Evolutionary conservation across 73 alveolate species (phyloP).

Genomic region (Paramecium caudatum): DNA sequence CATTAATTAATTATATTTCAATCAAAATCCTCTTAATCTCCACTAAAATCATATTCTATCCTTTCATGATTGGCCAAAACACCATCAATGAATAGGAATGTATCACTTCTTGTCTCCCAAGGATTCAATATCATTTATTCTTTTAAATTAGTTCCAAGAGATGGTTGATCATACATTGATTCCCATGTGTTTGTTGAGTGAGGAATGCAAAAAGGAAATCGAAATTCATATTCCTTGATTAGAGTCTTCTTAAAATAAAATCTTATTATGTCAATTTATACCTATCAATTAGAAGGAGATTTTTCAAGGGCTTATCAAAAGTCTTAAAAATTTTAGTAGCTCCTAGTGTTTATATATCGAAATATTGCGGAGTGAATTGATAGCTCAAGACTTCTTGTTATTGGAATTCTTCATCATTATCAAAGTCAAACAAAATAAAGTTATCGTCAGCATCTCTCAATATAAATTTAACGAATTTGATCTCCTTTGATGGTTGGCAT

Average conservation of each 20-base stretch:
- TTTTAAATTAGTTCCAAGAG: conserved; percentile 81
- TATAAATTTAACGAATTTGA: conserved; percentile 80
- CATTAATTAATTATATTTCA: conserved; percentile 47
- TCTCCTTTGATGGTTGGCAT: conserved; percentile 83
- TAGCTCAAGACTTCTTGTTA: conserved; percentile 84
- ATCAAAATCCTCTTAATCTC: conserved; percentile 58
- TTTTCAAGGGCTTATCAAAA: conserved; percentile 88
- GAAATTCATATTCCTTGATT: conserved; percentile 89
- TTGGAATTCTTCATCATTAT: conserved; percentile 71
- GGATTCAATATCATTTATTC: conserved; percentile 92
- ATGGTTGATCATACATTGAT: conserved; percentile 91
- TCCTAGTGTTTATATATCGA: conserved; percentile 86
- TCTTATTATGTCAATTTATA: background rate
- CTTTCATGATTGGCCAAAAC: conserved; percentile 94
- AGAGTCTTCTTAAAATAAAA: conserved; percentile 92
- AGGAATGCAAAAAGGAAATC: conserved; percentile 96
- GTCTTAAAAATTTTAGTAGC: conserved; percentile 85
- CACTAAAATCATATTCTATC: conserved; percentile 93
- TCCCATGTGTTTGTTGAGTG: conserved; percentile 97
- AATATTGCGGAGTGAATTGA: conserved; percentile 93
- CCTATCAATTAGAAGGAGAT: conserved; percentile 94
- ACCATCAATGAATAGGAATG: conserved; percentile 96
- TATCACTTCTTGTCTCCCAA: conserved; percentile 96
- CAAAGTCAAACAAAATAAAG: conserved; percentile 83
- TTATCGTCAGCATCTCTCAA: conserved; percentile 86